phyloP scores from a whole-genome alignment of 2,329 filamentous ascomycete species.

The Cytospora mali region DNA sequence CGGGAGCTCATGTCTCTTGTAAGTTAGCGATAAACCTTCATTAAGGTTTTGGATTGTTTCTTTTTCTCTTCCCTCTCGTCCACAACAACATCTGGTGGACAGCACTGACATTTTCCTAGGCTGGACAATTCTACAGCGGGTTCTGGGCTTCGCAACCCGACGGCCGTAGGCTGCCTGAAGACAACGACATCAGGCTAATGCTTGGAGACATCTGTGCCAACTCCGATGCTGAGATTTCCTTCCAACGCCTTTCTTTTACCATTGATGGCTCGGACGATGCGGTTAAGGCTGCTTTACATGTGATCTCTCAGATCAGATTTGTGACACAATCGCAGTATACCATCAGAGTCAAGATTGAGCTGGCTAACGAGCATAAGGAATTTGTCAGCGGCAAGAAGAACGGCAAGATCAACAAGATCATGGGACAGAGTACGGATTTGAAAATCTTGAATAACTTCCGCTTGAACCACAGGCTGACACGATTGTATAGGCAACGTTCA shows the following conservation, averaged over 20 bases:
- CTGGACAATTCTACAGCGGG: conserved; percentile 95
- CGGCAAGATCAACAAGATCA: conserved; percentile 99
- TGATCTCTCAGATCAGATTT: conserved; percentile 89
- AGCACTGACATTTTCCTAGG: conserved; percentile 52
- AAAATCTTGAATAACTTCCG: neutral
- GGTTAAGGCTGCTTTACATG: conserved; percentile 91
- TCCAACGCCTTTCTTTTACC: conserved; percentile 91
- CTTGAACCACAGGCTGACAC: conserved; percentile 30
- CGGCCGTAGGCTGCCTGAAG: conserved; percentile 58
- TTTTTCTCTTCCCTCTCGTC: conserved; percentile 10
- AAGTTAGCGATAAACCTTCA: conserved; percentile 40
- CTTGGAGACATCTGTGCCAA: conserved; percentile 95
- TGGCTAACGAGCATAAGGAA: conserved; percentile 99
- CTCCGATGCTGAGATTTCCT: conserved; percentile 91
- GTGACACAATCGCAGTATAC: conserved; percentile 86
- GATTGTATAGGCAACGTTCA: conserved; percentile 77
- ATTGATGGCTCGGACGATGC: conserved; percentile 95
- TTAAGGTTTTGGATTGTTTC: conserved; percentile 26
- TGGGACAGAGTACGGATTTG: conserved; percentile 80
- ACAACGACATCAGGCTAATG: conserved; percentile 84
- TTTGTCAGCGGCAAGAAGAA: conserved; percentile 99
- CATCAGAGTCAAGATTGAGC: conserved; percentile 96
- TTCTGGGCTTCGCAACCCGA: conserved; percentile 91
- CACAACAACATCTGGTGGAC: too few species aligned
- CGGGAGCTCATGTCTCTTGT: conserved; percentile 94